Evolutionary conservation across 371 early-diverging fungal genomes (phyloP), one percentile per base, ranked within the genome.

Genomic region (Syncephalis plumigaleata): DNA sequence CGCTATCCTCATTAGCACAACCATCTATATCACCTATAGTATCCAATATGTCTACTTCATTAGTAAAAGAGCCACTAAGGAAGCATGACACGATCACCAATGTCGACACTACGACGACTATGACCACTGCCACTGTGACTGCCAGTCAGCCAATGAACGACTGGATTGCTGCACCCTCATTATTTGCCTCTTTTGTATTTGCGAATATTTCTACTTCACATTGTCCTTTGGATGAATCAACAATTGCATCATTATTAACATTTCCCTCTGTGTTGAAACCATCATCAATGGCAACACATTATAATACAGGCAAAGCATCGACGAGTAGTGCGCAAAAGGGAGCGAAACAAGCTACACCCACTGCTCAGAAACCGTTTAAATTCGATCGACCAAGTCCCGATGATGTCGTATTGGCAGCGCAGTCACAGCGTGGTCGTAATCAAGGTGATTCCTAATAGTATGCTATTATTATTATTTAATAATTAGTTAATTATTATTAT

Each of bases 311-410:
- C 11, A 31, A 31, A 31, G n/a, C n/a, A n/a, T n/a, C 24, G 11
- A 43, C 24, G 21, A 22, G 44, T 22, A 45, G 47, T 39, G n/a
- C 45, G 7, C 42, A 13, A 18, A 22, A n/a, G 22, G 11, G 22
- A 13, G 3, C 44, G 22, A 49, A 18, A 43, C 37, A 0, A 31
- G 31, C 31, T 7, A 31, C 31, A 31, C 4, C 38, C 27, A 8
- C 50, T 47, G 37, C 36, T 50, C 5, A 27, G 36, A 48, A 52
- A 39, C 50, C 66, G 2, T 88, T 87, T 60, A 42, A 54, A 8
- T 88, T 91, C 60, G 70, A 80, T 51, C 55, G 66, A 27, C 85
- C 86, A 11, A 87, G 88, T 49, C 89, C 89, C 15, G 88, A 88
- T 60, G 88, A 90, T 64, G 50, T 71, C 26, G 84, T 84, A 2